Conservation (phyloP, 495 filamentous ascomycete genomes). For the Usnea hakonensis region DNA sequence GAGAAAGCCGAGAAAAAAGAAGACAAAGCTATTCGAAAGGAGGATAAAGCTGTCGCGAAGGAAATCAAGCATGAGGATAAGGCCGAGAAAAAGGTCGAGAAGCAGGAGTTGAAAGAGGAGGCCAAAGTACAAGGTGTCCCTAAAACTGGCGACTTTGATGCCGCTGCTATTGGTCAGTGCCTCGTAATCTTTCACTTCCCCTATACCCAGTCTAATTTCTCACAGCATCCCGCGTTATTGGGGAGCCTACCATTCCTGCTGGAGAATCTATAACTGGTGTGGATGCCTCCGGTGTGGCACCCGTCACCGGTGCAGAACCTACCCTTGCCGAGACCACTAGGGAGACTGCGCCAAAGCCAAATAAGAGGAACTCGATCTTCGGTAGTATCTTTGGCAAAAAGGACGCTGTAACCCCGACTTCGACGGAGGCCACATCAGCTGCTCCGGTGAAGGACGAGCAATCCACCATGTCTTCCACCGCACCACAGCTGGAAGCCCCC, state of each 20-base stretch:
- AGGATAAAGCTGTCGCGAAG: not conserved
- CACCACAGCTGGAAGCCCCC: slow-evolving; percentile 46
- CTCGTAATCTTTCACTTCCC: not conserved
- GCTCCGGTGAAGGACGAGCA: slow-evolving; percentile 35
- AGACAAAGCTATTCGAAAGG: slow-evolving; percentile 11
- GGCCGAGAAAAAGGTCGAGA: slow-evolving; percentile 15
- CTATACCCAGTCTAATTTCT: slow-evolving; percentile 5
- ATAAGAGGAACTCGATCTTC: slow-evolving; percentile 47
- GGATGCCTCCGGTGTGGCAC: not conserved
- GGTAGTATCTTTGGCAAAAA: slow-evolving; percentile 45
- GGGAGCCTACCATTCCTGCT: slow-evolving; percentile 15
- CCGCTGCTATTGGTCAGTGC: slow-evolving; percentile 19
- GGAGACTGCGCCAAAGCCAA: slow-evolving; percentile 26
- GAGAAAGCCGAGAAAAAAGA: slow-evolving; percentile 30
- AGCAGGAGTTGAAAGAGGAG: slow-evolving; percentile 28
- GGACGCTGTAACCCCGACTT: slow-evolving; percentile 46
- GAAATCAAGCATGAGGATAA: slow-evolving; percentile 4
- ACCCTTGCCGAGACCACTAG: slow-evolving; percentile 27
- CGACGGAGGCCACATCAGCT: slow-evolving; percentile 43
- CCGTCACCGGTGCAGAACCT: slow-evolving; percentile 12
- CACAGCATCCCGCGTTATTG: slow-evolving; percentile 21
- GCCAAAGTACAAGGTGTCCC: slow-evolving; percentile 27
- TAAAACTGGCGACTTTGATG: slow-evolving; percentile 16
- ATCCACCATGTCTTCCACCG: slow-evolving; percentile 39
- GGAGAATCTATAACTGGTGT: slow-evolving; percentile 10